These are phyloP conservation scores for Acephala macrosclerotiorum DNA, from an alignment of 2,329 filamentous ascomycete genomes.

Conservation along the genomic window DNA sequence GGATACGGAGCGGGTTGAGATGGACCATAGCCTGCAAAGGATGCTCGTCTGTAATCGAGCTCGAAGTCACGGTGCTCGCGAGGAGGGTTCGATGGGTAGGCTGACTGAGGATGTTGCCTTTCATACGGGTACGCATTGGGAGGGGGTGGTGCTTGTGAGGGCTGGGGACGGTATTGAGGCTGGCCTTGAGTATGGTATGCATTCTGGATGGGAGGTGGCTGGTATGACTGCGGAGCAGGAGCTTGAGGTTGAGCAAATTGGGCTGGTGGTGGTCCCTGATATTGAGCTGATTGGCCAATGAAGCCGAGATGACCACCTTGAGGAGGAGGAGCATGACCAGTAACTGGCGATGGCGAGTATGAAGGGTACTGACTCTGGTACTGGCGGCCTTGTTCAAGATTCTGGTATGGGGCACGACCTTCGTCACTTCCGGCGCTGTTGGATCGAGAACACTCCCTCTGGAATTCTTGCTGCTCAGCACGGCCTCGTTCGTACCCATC, in stretches of 20 bases:
- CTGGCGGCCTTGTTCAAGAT: conserved; percentile 18
- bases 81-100: conserved; percentile 22
- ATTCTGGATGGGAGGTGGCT: conserved; percentile 35
- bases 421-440: conserved; percentile 27
- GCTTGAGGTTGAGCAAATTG: conserved; percentile 31
- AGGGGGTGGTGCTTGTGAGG: conserved; percentile 18
- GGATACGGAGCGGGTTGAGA: conserved; percentile 21
- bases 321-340: conserved; percentile 39
- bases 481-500: conserved; percentile 61
- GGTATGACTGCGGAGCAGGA: conserved; percentile 28
- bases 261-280: conserved; percentile 28
- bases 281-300: conserved; percentile 45
- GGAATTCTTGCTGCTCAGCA: conserved; percentile 19
- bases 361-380: background rate
- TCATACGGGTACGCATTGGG: conserved; percentile 14
- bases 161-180: conserved; percentile 20
- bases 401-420: background rate
- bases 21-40: conserved; percentile 15
- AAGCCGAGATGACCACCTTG: conserved; percentile 43
- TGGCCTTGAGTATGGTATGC: conserved; percentile 25
- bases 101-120: conserved; percentile 21
- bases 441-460: conserved; percentile 37
- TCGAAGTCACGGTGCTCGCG: conserved; percentile 32
- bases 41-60: conserved; percentile 33
- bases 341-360: conserved; percentile 25